Percentiles rank a stretch among this genome's conserved stretches.
phyloP scores from a whole-genome alignment of 305 asterid species.

The Solanum aculeatissimum region DNA sequence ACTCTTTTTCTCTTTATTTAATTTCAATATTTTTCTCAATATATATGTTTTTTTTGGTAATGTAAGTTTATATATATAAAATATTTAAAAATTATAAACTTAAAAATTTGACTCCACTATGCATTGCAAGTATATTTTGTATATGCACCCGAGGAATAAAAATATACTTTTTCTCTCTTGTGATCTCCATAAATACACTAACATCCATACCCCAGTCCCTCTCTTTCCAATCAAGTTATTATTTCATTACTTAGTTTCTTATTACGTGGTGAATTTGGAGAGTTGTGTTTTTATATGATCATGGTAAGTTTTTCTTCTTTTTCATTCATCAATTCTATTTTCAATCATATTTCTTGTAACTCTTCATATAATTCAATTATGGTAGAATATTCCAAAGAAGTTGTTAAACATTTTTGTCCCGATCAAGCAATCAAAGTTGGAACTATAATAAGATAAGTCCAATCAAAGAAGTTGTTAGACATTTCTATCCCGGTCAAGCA shows the following conservation, averaged over 20 bases:
- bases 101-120: not conserved
- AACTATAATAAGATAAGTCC: not conserved
- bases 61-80: not conserved
- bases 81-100: not conserved
- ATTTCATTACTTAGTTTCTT: not conserved
- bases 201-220: constrained; percentile 27
- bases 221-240: constrained; percentile 15
- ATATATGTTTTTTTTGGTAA: not conserved
- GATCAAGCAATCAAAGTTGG: not conserved
- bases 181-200: constrained; percentile 43
- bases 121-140: constrained; percentile 15
- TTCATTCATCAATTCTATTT: not conserved
- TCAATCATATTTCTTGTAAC: not conserved
- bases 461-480: not conserved
- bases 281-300: constrained; percentile 1
- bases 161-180: constrained; percentile 2
- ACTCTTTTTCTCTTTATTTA: constrained; percentile 2
- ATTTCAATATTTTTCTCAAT: not conserved
- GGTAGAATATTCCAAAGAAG: not conserved
- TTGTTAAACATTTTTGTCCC: too few species aligned
- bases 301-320: constrained; percentile 15
- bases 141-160: constrained; percentile 14
- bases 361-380: not conserved
- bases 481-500: not conserved
- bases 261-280: not conserved